phyloP scores from a whole-genome alignment of 2,329 filamentous ascomycete genomes.

The Pseudophaeomoniella oleicola region DNA sequence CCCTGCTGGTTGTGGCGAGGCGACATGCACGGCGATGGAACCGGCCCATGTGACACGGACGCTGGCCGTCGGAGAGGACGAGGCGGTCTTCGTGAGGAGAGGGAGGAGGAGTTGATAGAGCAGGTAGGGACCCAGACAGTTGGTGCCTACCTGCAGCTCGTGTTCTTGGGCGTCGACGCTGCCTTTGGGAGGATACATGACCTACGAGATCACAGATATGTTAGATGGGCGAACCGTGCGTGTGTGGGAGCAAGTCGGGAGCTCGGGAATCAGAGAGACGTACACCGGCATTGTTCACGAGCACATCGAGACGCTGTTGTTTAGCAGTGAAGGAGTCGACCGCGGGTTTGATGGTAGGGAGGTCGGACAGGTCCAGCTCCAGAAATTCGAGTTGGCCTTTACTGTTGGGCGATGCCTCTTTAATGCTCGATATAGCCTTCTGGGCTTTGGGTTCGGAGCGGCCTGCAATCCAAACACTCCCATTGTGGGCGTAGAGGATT shows the following conservation, averaged over 20 bases:
- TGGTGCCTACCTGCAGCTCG: conserved; percentile 17
- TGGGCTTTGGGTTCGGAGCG: conserved; percentile 4
- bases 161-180: conserved; percentile 14
- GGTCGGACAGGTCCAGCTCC: conserved; percentile 27
- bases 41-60: conserved; percentile 19
- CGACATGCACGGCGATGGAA: conserved; percentile 7
- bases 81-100: conserved; percentile 9
- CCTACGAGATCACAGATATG: no score
- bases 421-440: conserved; percentile 3
- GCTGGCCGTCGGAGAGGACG: conserved; percentile 6
- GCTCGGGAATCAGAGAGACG: conserved; percentile 23
- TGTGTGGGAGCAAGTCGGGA: no score
- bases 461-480: conserved; percentile 3
- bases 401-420: neutral
- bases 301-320: conserved; percentile 16
- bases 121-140: conserved; percentile 15
- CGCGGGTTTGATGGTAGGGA: conserved; percentile 24
- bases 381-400: conserved; percentile 17
- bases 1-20: conserved; percentile 5
- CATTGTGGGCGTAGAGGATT: conserved; percentile 11
- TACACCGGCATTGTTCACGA: conserved; percentile 12
- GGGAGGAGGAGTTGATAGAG: conserved; percentile 12
- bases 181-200: conserved; percentile 11
- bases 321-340: conserved; percentile 20
- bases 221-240: no score